Base-by-base conservation (phyloP, 176 grass and related monocot genomes). In the Triticum urartu region DNA sequence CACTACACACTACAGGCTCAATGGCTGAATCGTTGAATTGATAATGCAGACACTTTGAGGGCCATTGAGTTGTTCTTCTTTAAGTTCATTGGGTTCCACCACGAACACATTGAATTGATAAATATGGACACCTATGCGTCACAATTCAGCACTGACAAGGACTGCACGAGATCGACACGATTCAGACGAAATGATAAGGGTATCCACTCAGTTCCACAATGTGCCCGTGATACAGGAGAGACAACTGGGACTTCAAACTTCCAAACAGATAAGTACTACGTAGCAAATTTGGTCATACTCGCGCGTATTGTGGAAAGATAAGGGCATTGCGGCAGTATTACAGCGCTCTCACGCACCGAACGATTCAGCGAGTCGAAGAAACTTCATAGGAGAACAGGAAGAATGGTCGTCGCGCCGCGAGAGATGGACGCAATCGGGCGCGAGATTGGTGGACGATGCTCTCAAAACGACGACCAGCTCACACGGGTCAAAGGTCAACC, bases 401-500 rank as follows among this genome's bases (percentile, higher is more conserved):
- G 66, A 75, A 21, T 80, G 82, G 68, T 54, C 77, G 12, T 28
- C 68, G 60, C 83, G 25, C 15, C 3, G 64, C 10, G 43, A 47
- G 42, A 52, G 56, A 59, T 58, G 54, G 7, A 47, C 8, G 64
- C 13, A 33, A 66, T 25, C 52, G 67, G 30, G 58, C 7, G 4
- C 25, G 24, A 33, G 77, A 75, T 80, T 15, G 76, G 63, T 36
- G 83, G 83, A 77, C 12, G 24, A 34, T 45, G 35, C 8, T 35
- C 33, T 70, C 35, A 36, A 45, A 79, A 59, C 58, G 79, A 35
- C 5, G 84, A 90, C 67, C 34, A 30, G 43, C 21, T 65, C 85
- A 21, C 33, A 20, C 0, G 17, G 36, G 70, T 86, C 77, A 85
- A 75, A 70, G 61, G 75, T 87, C 85, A 91, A 81, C 67, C 68